Conservation (phyloP, 1,139 yeast genomes). For the Magnusiomyces ingens region DNA sequence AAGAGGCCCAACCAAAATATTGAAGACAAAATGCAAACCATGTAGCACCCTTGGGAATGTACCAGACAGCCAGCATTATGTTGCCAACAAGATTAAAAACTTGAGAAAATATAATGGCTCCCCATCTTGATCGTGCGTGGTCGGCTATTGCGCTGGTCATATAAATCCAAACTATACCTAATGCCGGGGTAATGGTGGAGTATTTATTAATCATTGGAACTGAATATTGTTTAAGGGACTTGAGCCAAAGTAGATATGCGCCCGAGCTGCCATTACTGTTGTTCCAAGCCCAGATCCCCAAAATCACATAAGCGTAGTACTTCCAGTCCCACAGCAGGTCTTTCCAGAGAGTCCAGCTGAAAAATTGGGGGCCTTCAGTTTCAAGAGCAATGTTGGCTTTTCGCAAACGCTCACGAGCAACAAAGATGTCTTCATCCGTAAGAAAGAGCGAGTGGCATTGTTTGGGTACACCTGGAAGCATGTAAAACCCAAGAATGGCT, state of each 20-base stretch:
- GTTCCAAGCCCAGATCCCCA: constrained; percentile 61
- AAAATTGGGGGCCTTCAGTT: constrained; percentile 14
- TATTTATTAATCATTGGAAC: constrained; percentile 38
- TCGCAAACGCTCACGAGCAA: constrained; percentile 47
- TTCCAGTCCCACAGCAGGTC: constrained; percentile 45
- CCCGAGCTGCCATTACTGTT: constrained; percentile 48
- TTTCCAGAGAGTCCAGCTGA: constrained; percentile 37
- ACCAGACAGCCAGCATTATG: constrained; percentile 42
- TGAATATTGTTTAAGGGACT: constrained; percentile 38
- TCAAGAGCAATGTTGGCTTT: constrained; percentile 9
- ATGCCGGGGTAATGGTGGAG: constrained; percentile 45
- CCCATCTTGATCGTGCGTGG: constrained; percentile 48
- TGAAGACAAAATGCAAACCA: constrained; percentile 45
- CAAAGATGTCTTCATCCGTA: constrained; percentile 58
- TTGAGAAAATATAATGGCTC: constrained; percentile 51
- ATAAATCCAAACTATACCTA: constrained; percentile 46
- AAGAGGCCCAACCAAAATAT: constrained; percentile 42
- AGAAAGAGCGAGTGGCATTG: constrained; percentile 43
- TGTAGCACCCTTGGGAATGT: constrained; percentile 39
- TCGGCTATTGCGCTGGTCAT: constrained; percentile 45
- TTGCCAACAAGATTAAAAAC: constrained; percentile 40
- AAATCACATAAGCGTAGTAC: constrained; percentile 36
- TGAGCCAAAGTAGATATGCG: constrained; percentile 47
- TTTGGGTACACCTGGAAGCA: constrained; percentile 63
- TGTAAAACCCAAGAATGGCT: constrained; percentile 55